phyloP scores from a whole-genome alignment of 257 asterid species.

The Solanum pinnatisectum region DNA sequence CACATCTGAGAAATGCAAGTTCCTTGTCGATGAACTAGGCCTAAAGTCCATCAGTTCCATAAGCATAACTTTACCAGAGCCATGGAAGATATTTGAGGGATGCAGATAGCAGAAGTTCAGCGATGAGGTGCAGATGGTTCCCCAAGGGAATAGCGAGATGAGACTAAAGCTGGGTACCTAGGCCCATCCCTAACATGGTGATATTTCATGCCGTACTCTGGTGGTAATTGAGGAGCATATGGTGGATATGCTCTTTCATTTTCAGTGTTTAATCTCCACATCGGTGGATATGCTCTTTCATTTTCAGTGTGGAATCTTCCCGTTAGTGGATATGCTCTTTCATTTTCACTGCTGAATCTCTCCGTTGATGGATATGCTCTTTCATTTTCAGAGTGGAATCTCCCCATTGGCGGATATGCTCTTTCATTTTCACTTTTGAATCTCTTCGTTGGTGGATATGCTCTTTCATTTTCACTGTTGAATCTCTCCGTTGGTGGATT shows the following conservation, averaged over 20 bases:
- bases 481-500: not conserved
- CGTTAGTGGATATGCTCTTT: conserved; percentile 11
- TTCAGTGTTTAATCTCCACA: conserved; percentile 8
- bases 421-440: conserved; percentile 14
- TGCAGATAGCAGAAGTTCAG: conserved; percentile 12
- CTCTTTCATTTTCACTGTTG: conserved; percentile 16
- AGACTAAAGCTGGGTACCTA: conserved; percentile 34
- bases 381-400: conserved; percentile 17
- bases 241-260: conserved; percentile 19
- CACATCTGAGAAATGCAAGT: not conserved
- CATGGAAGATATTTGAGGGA: not conserved
- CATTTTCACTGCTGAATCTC: conserved; percentile 11
- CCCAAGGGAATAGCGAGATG: conserved; percentile 52
- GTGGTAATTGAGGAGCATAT: conserved; percentile 20
- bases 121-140: conserved; percentile 39
- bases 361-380: not conserved
- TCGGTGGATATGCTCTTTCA: conserved; percentile 15
- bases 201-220: conserved; percentile 13
- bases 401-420: conserved; percentile 3
- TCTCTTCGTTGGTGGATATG: conserved; percentile 2
- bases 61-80: not conserved
- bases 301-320: conserved; percentile 6
- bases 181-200: conserved; percentile 11
- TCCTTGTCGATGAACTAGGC: not conserved
- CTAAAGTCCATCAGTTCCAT: not conserved